Percentiles rank a stretch among this genome's conserved stretches.
Conservation (phyloP, 371 early-diverging fungal genomes). For the Fennellomyces sp. region DNA sequence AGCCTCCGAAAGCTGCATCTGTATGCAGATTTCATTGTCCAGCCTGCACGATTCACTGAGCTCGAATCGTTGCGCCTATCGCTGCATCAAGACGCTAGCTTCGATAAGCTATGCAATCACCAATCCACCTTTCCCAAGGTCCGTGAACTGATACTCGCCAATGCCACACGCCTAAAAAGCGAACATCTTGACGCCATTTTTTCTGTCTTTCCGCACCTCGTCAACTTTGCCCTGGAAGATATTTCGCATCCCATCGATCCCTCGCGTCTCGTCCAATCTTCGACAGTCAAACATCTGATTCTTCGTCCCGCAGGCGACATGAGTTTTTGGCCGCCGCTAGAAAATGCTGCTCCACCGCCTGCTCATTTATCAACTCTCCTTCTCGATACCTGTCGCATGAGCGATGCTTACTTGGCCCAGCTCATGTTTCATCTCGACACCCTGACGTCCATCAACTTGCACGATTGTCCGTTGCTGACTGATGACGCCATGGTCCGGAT, state of each 20-base stretch:
- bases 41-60: background rate
- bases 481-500: background rate
- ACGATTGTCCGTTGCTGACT: background rate
- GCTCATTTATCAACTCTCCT: background rate
- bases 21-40: constrained; percentile 22
- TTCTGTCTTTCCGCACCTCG: background rate
- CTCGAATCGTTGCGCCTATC: background rate
- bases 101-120: background rate
- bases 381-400: background rate
- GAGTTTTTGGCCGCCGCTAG: background rate
- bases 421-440: background rate
- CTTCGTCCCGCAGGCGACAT: background rate
- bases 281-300: background rate
- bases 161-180: background rate
- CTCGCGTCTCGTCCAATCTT: background rate
- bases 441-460: background rate
- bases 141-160: background rate
- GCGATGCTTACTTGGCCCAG: background rate
- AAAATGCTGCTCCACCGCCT: background rate
- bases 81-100: background rate
- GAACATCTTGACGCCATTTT: background rate
- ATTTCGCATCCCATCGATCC: background rate
- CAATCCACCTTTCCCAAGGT: background rate
- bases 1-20: constrained; percentile 18
- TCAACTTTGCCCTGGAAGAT: constrained; percentile 4